Conservation (phyloP, 345 rosid genomes). For the Hibiscus syriacus region DNA sequence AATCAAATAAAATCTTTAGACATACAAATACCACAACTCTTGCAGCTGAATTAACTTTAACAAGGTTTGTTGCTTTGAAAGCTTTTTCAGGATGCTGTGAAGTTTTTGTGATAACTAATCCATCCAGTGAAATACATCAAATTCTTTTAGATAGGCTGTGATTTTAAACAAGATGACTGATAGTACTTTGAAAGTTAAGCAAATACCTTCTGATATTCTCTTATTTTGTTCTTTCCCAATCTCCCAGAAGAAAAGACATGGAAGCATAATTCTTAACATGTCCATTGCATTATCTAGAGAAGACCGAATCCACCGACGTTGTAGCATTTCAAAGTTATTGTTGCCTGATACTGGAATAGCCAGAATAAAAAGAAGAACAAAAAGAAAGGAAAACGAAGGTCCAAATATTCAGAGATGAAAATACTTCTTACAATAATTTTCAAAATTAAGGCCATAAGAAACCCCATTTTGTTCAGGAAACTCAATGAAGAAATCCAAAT, state of each 20-base stretch:
- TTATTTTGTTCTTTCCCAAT: constrained; percentile 26
- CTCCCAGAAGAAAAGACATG: constrained; percentile 28
- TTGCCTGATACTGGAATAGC: constrained; percentile 28
- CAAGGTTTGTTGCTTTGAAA: background rate
- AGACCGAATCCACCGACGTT: constrained; percentile 22
- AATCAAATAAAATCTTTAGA: background rate
- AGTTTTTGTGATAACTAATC: background rate
- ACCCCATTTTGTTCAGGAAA: background rate
- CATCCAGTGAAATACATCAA: background rate
- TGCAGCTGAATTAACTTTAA: background rate
- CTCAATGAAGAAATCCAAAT: background rate
- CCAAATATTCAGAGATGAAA: constrained; percentile 1
- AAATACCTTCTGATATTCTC: constrained; percentile 24
- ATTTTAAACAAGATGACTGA: constrained; percentile 4
- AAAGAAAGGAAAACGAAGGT: background rate
- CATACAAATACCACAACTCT: background rate
- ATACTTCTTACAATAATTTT: background rate
- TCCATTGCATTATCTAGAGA: constrained; percentile 18
- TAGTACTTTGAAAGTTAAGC: constrained; percentile 9
- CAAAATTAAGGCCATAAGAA: background rate
- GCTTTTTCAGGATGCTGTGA: background rate
- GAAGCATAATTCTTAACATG: constrained; percentile 28
- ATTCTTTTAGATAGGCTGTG: background rate
- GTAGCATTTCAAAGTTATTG: constrained; percentile 22
- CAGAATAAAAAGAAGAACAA: constrained; percentile 15